phyloP scores from a whole-genome alignment of 2,329 filamentous ascomycete genomes.

The Sarocladiaceae sp. region DNA sequence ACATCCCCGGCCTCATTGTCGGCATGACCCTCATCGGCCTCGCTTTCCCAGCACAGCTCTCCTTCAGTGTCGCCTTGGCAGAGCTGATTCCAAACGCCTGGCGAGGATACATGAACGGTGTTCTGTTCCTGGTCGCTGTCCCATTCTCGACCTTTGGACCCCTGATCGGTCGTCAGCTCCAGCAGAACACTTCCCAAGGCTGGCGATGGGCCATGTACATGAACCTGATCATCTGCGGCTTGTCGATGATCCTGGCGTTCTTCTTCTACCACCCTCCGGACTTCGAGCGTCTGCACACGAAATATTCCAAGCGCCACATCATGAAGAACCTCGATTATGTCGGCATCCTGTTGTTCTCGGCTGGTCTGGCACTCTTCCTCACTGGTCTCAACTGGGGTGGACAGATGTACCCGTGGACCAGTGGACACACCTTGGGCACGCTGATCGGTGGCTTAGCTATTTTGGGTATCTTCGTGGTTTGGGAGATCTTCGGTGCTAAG shows the following conservation, averaged over 20 bases:
- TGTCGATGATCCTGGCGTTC: background rate
- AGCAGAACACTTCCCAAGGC: background rate
- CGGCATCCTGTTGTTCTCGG: no score
- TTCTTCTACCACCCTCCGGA: background rate
- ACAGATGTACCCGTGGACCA: no score
- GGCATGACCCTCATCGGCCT: background rate
- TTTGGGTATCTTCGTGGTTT: no score
- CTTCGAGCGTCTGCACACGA: background rate
- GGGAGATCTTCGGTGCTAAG: no score
- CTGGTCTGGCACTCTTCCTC: no score
- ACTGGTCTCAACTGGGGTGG: no score
- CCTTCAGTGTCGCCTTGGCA: background rate
- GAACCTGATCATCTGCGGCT: background rate
- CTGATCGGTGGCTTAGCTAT: no score
- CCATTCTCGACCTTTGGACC: background rate
- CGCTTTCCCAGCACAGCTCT: background rate
- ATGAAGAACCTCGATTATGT: no score
- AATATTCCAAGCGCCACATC: no score
- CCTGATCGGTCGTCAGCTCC: background rate
- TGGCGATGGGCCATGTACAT: constrained; percentile 1
- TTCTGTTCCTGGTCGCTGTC: background rate
- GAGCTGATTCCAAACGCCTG: background rate
- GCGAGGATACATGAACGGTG: background rate
- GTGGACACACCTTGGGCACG: no score
- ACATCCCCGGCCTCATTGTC: background rate